phyloP scores from a whole-genome alignment of 768 basidiomycete species.

The Brasilioporus rufonigricans region DNA sequence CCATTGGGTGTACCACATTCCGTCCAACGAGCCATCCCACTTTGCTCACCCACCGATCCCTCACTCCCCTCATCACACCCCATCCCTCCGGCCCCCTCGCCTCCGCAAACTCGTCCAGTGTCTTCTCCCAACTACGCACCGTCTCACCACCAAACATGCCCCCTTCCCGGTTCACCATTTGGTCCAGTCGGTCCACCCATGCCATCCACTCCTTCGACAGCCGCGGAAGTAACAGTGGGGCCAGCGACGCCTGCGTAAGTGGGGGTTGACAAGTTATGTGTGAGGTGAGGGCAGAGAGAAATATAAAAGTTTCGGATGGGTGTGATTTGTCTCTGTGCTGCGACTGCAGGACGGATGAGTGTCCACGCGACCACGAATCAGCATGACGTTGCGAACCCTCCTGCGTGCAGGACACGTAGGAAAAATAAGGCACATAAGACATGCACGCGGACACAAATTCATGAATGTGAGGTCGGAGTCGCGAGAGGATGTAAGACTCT shows the following conservation, averaged over 20 bases:
- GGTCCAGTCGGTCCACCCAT: constrained; percentile 71
- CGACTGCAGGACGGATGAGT: constrained; percentile 44
- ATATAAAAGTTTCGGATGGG: constrained; percentile 71
- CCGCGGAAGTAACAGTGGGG: constrained; percentile 58
- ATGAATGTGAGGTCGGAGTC: constrained; percentile 69
- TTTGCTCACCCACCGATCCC: constrained; percentile 68
- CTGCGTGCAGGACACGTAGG: constrained; percentile 43
- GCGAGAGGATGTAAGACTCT: constrained; percentile 73
- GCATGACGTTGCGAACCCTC: constrained; percentile 16
- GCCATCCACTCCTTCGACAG: constrained; percentile 73
- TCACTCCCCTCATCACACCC: constrained; percentile 41
- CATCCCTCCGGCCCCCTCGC: constrained; percentile 44
- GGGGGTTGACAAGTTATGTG: constrained; percentile 68
- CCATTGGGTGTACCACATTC: constrained; percentile 31
- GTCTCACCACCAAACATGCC: constrained; percentile 80
- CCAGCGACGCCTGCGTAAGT: constrained; percentile 58
- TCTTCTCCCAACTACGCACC: constrained; percentile 66
- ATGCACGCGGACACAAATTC: constrained; percentile 77
- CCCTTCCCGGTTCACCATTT: constrained; percentile 65
- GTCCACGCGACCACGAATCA: constrained; percentile 35
- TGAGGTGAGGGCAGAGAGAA: constrained; percentile 65
- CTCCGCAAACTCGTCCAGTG: constrained; percentile 63
- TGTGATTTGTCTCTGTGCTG: constrained; percentile 65
- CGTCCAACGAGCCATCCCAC: constrained; percentile 78
- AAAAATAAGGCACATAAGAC: constrained; percentile 86